phyloP scores from a whole-genome alignment of 768 basidiomycete genomes.

The Kwoniella newhampshirensis region DNA sequence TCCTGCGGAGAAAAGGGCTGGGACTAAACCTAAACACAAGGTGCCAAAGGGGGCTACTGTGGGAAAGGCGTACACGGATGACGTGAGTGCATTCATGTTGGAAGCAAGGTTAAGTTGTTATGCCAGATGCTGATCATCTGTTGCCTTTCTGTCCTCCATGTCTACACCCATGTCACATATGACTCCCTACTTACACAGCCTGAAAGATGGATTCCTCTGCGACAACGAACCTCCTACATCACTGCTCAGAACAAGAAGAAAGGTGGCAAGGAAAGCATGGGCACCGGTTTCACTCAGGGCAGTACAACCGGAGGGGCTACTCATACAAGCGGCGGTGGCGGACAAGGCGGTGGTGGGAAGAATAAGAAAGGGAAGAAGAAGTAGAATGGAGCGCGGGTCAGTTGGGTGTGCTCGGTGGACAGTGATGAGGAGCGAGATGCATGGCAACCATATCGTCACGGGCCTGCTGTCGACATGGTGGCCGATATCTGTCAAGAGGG shows the following conservation, averaged over 20 bases:
- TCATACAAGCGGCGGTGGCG: conserved; percentile 27
- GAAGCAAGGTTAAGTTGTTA: too few species aligned
- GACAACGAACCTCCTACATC: conserved; percentile 42
- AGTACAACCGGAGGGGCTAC: conserved; percentile 25
- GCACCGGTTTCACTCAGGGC: conserved; percentile 50
- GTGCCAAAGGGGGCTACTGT: conserved; percentile 49
- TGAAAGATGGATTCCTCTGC: conserved; percentile 53
- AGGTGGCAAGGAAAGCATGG: conserved; percentile 52
- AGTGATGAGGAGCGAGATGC: not conserved
- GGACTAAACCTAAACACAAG: conserved; percentile 44
- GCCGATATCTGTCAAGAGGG: too few species aligned
- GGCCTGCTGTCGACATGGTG: not conserved
- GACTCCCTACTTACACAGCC: conserved; percentile 31
- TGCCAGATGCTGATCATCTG: too few species aligned
- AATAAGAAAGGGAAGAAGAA: conserved; percentile 36
- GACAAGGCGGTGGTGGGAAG: conserved; percentile 26
- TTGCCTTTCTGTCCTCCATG: not conserved
- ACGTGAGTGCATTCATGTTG: too few species aligned
- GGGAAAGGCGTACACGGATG: conserved; percentile 45
- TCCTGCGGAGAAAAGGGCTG: conserved; percentile 12
- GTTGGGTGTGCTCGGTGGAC: not conserved
- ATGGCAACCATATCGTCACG: not conserved
- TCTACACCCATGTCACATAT: not conserved
- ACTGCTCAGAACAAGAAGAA: conserved; percentile 47
- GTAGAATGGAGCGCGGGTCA: conserved; percentile 26